phyloP scores from a whole-genome alignment of 2,329 filamentous ascomycete species.

The Monosporascus sp. region DNA sequence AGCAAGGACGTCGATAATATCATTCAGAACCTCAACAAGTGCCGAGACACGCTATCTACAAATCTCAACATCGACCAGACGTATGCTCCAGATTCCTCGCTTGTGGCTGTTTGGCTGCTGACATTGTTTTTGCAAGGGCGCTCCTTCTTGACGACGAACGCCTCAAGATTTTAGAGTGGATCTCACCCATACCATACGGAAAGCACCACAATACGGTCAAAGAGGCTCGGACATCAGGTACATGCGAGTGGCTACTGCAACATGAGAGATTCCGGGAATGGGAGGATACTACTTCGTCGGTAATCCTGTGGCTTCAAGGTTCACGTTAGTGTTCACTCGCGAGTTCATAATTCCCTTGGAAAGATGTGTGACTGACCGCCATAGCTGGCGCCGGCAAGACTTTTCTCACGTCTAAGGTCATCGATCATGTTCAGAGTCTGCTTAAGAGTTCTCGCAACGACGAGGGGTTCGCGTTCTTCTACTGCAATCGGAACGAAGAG shows the following conservation, averaged over 20 bases:
- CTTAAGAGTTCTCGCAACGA: constrained; percentile 1
- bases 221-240: constrained; percentile 2
- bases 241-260: constrained; percentile 6
- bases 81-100: neutral
- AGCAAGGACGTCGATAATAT: neutral
- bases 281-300: constrained; percentile 3
- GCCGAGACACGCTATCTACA: neutral
- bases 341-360: neutral
- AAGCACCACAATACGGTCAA: constrained; percentile 2
- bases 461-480: constrained; percentile 8
- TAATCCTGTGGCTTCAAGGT: constrained; percentile 7
- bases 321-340: constrained; percentile 1
- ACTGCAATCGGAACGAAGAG: constrained; percentile 8
- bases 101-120: neutral
- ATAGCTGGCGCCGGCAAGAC: constrained; percentile 8
- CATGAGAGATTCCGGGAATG: constrained; percentile 4
- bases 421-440: constrained; percentile 1
- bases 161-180: constrained; percentile 30
- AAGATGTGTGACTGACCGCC: neutral
- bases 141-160: constrained; percentile 22
- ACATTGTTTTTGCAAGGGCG: neutral
- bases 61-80: neutral
- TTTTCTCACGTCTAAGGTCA: constrained; percentile 2
- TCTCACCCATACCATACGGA: constrained; percentile 3
- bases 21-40: neutral